Conservation (phyloP, 2,329 filamentous ascomycete genomes). For the Lachnellula suecica region DNA sequence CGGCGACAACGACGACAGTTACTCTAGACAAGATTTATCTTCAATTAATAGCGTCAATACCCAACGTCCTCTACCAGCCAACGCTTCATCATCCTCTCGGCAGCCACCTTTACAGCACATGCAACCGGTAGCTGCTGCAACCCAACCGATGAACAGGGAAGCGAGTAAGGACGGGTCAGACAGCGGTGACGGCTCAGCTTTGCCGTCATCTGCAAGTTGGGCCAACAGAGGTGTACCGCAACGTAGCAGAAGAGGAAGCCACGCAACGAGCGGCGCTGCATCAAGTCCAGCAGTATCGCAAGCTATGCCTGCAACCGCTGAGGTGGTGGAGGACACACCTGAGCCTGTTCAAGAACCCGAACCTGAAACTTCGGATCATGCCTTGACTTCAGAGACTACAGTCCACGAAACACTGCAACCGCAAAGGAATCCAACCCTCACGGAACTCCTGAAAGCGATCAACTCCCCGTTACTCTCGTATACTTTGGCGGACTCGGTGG, state of each 20-base stretch:
- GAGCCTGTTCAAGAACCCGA: slow-evolving; percentile 13
- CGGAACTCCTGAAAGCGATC: slow-evolving; percentile 44
- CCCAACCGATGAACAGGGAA: slow-evolving; percentile 71
- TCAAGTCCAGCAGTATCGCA: slow-evolving; percentile 77
- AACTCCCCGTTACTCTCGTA: slow-evolving; percentile 48
- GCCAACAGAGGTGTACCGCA: slow-evolving; percentile 68
- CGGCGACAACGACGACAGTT: slow-evolving; percentile 97
- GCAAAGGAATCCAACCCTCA: slow-evolving; percentile 28
- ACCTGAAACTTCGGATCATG: slow-evolving; percentile 4
- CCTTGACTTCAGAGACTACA: slow-evolving; percentile 8
- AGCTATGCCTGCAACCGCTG: slow-evolving; percentile 53
- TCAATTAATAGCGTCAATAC: slow-evolving; percentile 90
- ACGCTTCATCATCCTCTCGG: slow-evolving; percentile 50
- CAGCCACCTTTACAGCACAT: slow-evolving; percentile 33
- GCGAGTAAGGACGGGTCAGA: slow-evolving; percentile 76
- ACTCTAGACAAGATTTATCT: slow-evolving; percentile 89
- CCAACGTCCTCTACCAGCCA: slow-evolving; percentile 61
- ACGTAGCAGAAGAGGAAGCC: slow-evolving; percentile 70
- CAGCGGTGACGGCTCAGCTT: slow-evolving; percentile 78
- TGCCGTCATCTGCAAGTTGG: slow-evolving; percentile 94
- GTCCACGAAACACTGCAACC: slow-evolving; percentile 17
- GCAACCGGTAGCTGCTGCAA: slow-evolving; percentile 36
- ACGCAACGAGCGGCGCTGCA: slow-evolving; percentile 77
- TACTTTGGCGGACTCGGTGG: slow-evolving; percentile 47
- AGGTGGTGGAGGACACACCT: slow-evolving; percentile 45